Evolutionary conservation across 257 asterid species (phyloP).

Genomic region (Nicotiana otophora): DNA sequence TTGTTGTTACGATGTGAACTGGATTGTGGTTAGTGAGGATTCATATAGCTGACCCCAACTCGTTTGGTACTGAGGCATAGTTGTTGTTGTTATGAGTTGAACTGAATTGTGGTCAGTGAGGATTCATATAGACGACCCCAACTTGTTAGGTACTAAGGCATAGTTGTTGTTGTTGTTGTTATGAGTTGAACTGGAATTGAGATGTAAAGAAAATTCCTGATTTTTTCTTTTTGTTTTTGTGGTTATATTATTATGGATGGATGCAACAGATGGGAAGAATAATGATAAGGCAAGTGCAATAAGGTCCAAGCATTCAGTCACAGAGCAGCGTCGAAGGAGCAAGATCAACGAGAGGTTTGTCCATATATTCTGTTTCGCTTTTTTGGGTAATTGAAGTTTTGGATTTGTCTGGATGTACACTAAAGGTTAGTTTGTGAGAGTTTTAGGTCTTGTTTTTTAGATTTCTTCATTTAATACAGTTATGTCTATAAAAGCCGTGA

Average conservation of each 20-base stretch:
- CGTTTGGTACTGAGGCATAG: too few relatives aligned
- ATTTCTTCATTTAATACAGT: not conserved
- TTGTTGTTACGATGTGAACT: too few relatives aligned
- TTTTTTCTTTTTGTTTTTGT: not conserved
- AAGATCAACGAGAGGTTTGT: constrained; percentile 38
- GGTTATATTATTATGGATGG: not conserved
- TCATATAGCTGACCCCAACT: not conserved
- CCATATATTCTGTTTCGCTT: not conserved
- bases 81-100: not conserved
- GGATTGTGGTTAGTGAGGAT: too few relatives aligned
- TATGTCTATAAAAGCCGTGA: not conserved
- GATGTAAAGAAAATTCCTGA: not conserved
- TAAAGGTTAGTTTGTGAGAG: not conserved
- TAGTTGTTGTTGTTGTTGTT: not conserved
- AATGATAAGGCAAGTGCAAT: constrained; percentile 33
- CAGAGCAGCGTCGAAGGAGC: constrained; percentile 38
- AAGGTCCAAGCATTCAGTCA: constrained; percentile 41
- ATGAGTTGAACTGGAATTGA: not conserved
- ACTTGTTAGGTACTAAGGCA: not conserved
- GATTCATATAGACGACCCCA: too few relatives aligned
- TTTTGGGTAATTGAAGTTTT: not conserved
- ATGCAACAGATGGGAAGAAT: constrained; percentile 30
- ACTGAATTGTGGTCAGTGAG: too few relatives aligned
- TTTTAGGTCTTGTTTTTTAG: not conserved
- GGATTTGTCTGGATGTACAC: not conserved